Percentiles rank a stretch among this genome's conserved stretches.
These are phyloP conservation scores for Wickerhamomyces queroliae DNA, from an alignment of 805 yeast genomes.

Conservation along the genomic window DNA sequence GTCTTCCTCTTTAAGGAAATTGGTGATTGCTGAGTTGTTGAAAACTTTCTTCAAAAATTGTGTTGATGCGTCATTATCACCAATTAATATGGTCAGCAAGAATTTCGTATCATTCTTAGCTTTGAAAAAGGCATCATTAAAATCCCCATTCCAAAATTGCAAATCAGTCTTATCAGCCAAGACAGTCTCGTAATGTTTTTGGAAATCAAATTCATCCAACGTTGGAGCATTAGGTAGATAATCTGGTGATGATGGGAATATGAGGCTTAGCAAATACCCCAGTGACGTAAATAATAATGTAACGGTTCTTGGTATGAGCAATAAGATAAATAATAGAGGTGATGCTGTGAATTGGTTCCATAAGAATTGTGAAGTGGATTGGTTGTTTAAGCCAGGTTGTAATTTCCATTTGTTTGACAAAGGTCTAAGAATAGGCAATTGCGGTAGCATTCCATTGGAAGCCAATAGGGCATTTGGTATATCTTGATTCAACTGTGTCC, in stretches of 20 bases:
- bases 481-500: background rate
- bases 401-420: slow-evolving; percentile 24
- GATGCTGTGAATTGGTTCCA: slow-evolving; percentile 9
- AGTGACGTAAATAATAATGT: slow-evolving; percentile 36
- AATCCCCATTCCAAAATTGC: slow-evolving; percentile 13
- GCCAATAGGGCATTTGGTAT: background rate
- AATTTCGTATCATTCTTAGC: slow-evolving; percentile 16
- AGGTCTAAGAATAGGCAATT: slow-evolving; percentile 27
- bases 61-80: slow-evolving; percentile 23
- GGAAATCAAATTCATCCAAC: slow-evolving; percentile 9
- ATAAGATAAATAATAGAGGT: slow-evolving; percentile 44
- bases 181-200: slow-evolving; percentile 5
- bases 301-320: slow-evolving; percentile 50
- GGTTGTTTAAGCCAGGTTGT: slow-evolving; percentile 8
- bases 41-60: slow-evolving; percentile 39
- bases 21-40: slow-evolving; percentile 37
- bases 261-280: slow-evolving; percentile 25
- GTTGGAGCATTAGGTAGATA: slow-evolving; percentile 27
- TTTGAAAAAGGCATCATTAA: slow-evolving; percentile 15
- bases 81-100: slow-evolving; percentile 14
- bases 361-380: background rate
- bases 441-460: slow-evolving; percentile 11
- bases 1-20: slow-evolving; percentile 34
- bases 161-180: slow-evolving; percentile 12
- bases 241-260: slow-evolving; percentile 30